phyloP scores from a whole-genome alignment of 495 filamentous ascomycete species.

The Talaromyces borbonicus region DNA sequence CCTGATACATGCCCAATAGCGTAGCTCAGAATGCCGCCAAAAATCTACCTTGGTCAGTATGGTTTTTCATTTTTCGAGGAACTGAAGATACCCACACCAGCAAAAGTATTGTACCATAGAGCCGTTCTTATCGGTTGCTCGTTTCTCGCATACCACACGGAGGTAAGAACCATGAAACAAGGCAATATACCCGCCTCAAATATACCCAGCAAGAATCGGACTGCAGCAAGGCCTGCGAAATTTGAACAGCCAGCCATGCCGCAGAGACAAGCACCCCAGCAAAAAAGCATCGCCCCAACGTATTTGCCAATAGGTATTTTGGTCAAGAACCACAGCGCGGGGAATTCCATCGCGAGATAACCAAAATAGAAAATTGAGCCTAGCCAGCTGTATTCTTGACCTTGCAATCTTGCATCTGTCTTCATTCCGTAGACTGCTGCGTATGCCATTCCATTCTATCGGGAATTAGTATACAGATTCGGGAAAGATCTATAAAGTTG shows the following conservation, averaged over 20 bases:
- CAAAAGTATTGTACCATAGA: slow-evolving; percentile 9
- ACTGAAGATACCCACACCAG: not conserved
- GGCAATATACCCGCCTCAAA: slow-evolving; percentile 24
- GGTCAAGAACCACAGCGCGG: slow-evolving; percentile 10
- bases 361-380: slow-evolving; percentile 44
- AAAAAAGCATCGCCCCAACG: slow-evolving; percentile 20
- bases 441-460: slow-evolving; percentile 30
- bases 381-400: slow-evolving; percentile 41
- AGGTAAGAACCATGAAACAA: slow-evolving; percentile 18
- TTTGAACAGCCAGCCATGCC: slow-evolving; percentile 18
- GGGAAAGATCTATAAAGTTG: not conserved
- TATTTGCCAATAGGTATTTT: slow-evolving; percentile 20
- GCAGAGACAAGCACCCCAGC: slow-evolving; percentile 23
- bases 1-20: not conserved
- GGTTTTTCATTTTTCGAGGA: not conserved
- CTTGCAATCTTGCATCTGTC: slow-evolving; percentile 31
- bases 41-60: not conserved
- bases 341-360: slow-evolving; percentile 30
- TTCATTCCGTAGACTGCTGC: slow-evolving; percentile 41
- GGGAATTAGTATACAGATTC: not conserved
- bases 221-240: slow-evolving; percentile 19
- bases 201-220: slow-evolving; percentile 24
- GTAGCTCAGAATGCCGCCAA: slow-evolving; percentile 2
- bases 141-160: slow-evolving; percentile 7
- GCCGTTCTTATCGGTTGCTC: slow-evolving; percentile 11